These are phyloP conservation scores for Alternaria sp. DNA, from an alignment of 2,329 filamentous ascomycete genomes.

Conservation along the genomic window DNA sequence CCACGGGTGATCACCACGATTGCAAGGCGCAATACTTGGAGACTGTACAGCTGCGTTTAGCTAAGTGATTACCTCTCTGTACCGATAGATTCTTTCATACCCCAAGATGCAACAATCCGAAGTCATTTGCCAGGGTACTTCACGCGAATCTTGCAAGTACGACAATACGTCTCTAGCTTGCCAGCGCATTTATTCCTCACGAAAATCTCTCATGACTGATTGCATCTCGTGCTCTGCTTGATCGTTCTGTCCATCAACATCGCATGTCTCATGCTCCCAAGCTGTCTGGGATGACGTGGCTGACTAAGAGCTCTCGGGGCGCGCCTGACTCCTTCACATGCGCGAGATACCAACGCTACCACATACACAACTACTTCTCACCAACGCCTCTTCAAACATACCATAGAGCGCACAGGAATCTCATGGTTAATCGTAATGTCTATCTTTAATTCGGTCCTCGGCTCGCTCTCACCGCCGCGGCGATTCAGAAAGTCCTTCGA, in stretches of 20 bases:
- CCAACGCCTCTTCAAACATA: constrained; percentile 1
- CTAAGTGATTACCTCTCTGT: neutral
- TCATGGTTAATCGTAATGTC: constrained; percentile 32
- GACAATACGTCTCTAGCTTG: neutral
- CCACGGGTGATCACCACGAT: neutral
- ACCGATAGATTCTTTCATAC: neutral
- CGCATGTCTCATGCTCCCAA: neutral
- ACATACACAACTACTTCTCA: constrained; percentile 16
- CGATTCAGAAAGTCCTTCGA: constrained; percentile 45
- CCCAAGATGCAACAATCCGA: neutral
- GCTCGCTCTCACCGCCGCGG: constrained; percentile 44
- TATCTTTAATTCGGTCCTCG: constrained; percentile 45
- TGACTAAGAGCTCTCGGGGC: constrained; percentile 29
- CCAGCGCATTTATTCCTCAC: neutral
- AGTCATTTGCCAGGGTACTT: neutral
- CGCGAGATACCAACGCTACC: constrained; percentile 27
- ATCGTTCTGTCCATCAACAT: neutral
- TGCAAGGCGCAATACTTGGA: neutral
- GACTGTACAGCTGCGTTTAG: neutral
- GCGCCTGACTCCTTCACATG: constrained; percentile 43
- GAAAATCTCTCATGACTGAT: neutral
- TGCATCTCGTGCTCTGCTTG: neutral
- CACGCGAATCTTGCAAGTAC: neutral
- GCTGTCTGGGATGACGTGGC: constrained; percentile 4
- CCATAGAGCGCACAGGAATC: neutral